Percentiles rank a stretch among this genome's conserved stretches.
Evolutionary conservation across 2,329 filamentous ascomycete genomes (phyloP).

Genomic region (Ascochyta koolunga): DNA sequence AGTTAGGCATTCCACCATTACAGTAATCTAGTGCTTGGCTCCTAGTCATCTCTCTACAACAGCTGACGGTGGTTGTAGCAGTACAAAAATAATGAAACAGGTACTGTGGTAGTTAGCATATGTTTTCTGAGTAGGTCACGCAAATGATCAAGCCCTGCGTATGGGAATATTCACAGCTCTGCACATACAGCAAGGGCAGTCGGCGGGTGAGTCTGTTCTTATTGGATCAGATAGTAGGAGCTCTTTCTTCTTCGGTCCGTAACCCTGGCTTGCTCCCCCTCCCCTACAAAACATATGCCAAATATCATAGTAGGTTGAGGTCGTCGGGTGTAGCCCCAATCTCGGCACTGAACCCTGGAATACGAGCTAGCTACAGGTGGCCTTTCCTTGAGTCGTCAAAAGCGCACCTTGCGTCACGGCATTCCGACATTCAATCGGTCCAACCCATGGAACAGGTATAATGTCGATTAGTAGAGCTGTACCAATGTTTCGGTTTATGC

Average conservation of each 20-base stretch:
- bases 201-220: no score
- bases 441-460: conserved; percentile 34
- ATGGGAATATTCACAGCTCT: no score
- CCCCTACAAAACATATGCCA: no score
- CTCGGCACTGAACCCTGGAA: conserved; percentile 28
- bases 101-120: no score
- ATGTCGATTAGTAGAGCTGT: conserved; percentile 24
- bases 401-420: conserved; percentile 33
- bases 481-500: conserved; percentile 18
- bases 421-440: conserved; percentile 33
- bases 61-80: conserved; percentile 30
- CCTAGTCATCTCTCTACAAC: conserved; percentile 30
- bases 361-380: not conserved
- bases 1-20: conserved; percentile 23
- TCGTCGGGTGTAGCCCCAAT: conserved; percentile 28
- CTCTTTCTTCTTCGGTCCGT: no score
- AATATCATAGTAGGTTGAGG: conserved; percentile 32
- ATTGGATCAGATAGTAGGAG: no score
- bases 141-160: no score
- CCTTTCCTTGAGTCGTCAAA: not conserved
- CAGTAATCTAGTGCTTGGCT: conserved; percentile 25
- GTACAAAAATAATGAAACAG: conserved; percentile 34
- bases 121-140: no score
- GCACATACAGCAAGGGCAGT: no score
- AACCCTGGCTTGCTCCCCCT: no score